Base-by-base conservation (phyloP, 768 basidiomycete genomes). In the button mushroom (Agaricus bisporus) region DNA sequence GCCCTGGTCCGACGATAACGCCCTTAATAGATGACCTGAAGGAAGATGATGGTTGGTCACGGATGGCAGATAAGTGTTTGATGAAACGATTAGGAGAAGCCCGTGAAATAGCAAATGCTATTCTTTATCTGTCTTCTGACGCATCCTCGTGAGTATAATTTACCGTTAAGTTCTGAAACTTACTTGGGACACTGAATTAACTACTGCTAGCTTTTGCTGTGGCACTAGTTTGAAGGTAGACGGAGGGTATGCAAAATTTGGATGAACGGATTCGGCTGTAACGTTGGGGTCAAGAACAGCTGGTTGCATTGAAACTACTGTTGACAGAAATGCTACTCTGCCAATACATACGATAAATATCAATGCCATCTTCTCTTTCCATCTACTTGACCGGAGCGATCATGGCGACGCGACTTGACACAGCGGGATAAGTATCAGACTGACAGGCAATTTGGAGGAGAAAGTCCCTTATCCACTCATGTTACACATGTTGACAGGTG, bases 171-270 rank as follows among this genome's bases (percentile, higher is more conserved):
- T 7, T 28, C 18, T 36, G 15, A 22, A 17, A 18, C 14, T 29
- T 18, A 22, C 22, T n/a, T 22, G 44, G 39, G 18, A 39, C 15
- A n/a, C 17, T 39, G 29, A 20, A 35, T 28, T 2, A n/a, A 20
- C 46, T 12, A 20, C 15, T n/a, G 8, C 22, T 32, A 57, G 53
- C 15, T 59, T 50, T 29, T 61, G 60, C 28, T 43, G 49, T 15
- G 55, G 60, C 12, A 57, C 58, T 26, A 59, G 52, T 15, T 41
- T 61, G 28, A 59, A 57, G 53, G 60, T 57, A 25, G 60, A 61
- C 35, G 58, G 60, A 17, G 58, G 60, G 1, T 61, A 59, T 55
- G 51, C 58, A 20, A 61, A 61, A 41, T 57, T 59, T 41, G 60
- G 55, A 39, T 58, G 42, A 29, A 48, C 18, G 4, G 20, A 14